Base-by-base conservation (phyloP, 2,329 filamentous ascomycete species). In the Epichloe sp. region DNA sequence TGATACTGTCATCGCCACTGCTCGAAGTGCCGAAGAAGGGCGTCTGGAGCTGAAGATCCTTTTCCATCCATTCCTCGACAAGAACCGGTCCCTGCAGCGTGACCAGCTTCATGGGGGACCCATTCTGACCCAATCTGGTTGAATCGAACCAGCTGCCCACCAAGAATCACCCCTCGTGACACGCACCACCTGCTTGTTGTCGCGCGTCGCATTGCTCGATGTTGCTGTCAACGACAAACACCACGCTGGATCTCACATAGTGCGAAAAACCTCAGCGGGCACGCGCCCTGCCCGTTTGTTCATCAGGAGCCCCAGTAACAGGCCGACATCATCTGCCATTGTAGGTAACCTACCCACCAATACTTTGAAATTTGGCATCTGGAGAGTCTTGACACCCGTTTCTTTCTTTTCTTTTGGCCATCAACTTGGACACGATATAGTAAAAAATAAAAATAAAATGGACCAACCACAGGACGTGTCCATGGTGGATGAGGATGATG, bases 401-500 rank as follows among this genome's bases (percentile, higher is more conserved):
- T 21, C 3, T 21, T 3, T 21, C 3, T 21, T 21, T 21, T 21
- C 19, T 21, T 21, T 21, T 21, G 19, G 19, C 19, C 19, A 21
- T 21, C 19, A 21, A 21, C 19, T 21, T 21, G 19, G 19, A 21
- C 19, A 21, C 19, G 3, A 3, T 21, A 21, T 21, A 21, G 19
- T 21, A 21, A 3, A 21, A 21, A 21, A 3, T 8, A 5, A 17
- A 10, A 15, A n/a, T 21, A n/a, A 11, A 19, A 48, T 52, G 50
- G 35, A 48, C 14, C 31, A 42, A 14, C 36, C 45, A 31, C 47
- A 55, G 21, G 62, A 67, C 46, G 56, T 63, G 31, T 44, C 47
- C 58, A 64, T 65, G 61, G 52, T 51, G n/a, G 52, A 56, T 38
- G 52, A 53, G 34, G 46, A 54, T 15, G 43, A 47, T 14, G 49